Conservation (phyloP, 257 asterid genomes). For the Sherardia arvensis region DNA sequence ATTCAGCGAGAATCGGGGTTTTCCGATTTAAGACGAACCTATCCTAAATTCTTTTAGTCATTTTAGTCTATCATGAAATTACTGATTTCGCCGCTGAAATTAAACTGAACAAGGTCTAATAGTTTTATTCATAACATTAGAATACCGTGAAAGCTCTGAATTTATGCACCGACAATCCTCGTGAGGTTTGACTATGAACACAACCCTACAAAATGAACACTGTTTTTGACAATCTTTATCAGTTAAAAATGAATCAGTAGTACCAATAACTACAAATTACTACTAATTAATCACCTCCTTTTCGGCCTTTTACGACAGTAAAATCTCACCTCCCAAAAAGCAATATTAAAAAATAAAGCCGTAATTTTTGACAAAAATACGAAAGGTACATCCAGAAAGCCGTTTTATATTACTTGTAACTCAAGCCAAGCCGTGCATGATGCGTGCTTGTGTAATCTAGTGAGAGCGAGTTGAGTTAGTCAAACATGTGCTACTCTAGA, state of each 20-base stretch:
- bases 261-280: neutral
- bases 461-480: constrained; percentile 9
- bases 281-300: no score
- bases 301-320: no score
- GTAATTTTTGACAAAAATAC: constrained; percentile 2
- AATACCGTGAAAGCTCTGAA: neutral
- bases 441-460: neutral
- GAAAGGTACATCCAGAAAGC: neutral
- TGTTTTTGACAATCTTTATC: neutral
- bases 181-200: constrained; percentile 12
- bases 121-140: neutral
- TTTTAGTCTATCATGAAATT: no score
- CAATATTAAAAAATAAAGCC: neutral
- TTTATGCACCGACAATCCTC: constrained; percentile 16
- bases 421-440: constrained; percentile 4
- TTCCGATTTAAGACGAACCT: no score
- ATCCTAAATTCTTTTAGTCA: no score
- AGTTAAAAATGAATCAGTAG: neutral
- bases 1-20: no score
- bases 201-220: constrained; percentile 4
- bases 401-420: constrained; percentile 17
- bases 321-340: neutral
- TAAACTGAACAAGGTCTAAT: no score
- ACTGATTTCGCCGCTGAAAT: no score
- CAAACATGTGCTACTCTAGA: neutral